Base-by-base conservation (phyloP, 208 protist genomes). In the Wallacemonas sp. region DNA sequence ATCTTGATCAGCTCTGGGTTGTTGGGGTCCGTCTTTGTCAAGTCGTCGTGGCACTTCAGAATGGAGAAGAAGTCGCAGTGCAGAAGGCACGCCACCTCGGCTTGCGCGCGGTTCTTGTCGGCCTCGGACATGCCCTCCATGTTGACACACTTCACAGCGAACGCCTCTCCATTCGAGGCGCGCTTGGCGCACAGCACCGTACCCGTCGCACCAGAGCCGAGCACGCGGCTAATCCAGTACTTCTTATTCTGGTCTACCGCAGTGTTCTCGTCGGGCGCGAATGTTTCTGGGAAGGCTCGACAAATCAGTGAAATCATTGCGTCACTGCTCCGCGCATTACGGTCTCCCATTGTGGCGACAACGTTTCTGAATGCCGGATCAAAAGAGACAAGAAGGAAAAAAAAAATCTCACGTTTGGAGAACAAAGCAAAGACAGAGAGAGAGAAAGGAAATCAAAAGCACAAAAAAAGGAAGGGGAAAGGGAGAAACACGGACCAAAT, bases 191-290 rank as follows among this genome's bases (percentile, higher is more conserved):
- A 63, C 55, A 42, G 59, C 47, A 19, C 76, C 1, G 66, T 78
- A 14, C 76, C 76, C 0, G 66, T 70, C 21, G 68, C 70, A 9
- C 77, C 81, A 28, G 73, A 79, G 27, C 81, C 81, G 6, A 87
- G 63, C 6, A 88, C 77, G 1, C 62, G 51, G 44, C 75, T 78
- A 45, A 90, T 68, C 74, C 74, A 90, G 51, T 90, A 90, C 58
- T 83, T 73, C 26, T 67, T 54, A 11, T 71, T 54, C 6, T 17
- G 66, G 6, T 45, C 46, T 30, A 41, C 19, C 4, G 62, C 62
- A 6, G 70, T 61, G 1, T 76, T 71, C 34, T 59, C 70, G 22
- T 75, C 66, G 0, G 72, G 62, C 2, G 65, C 75, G 49, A 80
- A 80, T 22, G 70, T 70, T 5, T 77, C 61, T 0, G 75, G 75